These are phyloP conservation scores for Sicyos edulis DNA, from an alignment of 306 rosid species.

Conservation along the genomic window DNA sequence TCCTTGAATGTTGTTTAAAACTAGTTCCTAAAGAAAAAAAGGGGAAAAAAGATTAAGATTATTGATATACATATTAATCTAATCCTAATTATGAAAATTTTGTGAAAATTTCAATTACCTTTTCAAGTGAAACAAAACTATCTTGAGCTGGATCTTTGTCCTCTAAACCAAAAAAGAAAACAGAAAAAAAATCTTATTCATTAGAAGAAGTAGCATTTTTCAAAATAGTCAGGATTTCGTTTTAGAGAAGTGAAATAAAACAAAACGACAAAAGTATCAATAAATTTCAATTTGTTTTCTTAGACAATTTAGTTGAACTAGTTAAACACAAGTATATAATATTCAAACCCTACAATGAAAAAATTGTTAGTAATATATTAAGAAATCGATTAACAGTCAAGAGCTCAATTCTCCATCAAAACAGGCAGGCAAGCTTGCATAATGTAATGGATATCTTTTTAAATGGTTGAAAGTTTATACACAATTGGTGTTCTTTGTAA, in stretches of 20 bases:
- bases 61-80: background rate
- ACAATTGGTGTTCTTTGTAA: too few relatives aligned
- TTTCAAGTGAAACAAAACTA: background rate
- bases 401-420: too few relatives aligned
- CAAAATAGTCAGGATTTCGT: background rate
- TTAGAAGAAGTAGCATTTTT: background rate
- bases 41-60: background rate
- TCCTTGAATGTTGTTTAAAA: slow-evolving; percentile 1
- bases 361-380: too few relatives aligned
- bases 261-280: too few relatives aligned
- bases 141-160: slow-evolving; percentile 2
- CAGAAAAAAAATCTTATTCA: background rate
- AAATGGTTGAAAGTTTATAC: too few relatives aligned
- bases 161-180: background rate
- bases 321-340: too few relatives aligned
- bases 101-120: background rate
- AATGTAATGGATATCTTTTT: too few relatives aligned
- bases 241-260: background rate
- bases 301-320: too few relatives aligned
- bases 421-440: too few relatives aligned
- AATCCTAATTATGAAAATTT: background rate
- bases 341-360: too few relatives aligned
- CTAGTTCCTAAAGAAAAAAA: background rate
- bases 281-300: too few relatives aligned
- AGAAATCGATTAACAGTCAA: too few relatives aligned